Base-by-base conservation (phyloP, 2,329 filamentous ascomycete genomes). In the Aspergillus latus region DNA sequence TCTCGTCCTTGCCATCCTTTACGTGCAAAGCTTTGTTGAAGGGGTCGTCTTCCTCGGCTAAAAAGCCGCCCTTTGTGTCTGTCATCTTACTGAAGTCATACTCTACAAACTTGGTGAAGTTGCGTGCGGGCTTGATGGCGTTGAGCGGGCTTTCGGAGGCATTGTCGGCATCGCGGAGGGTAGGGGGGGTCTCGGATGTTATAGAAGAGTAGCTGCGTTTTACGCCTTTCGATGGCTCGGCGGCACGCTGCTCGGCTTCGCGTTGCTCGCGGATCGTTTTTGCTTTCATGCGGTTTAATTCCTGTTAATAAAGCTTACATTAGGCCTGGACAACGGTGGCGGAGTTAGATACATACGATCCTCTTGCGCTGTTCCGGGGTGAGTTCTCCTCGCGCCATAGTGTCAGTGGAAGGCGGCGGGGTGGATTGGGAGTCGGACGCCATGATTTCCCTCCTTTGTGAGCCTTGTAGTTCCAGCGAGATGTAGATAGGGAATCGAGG, bases 51-150 rank as follows among this genome's bases (percentile, higher is more conserved):
- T 93, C 89, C 1, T 84, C 83, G n/a, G 88, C 89, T 62, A 99
- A 75, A 74, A 99, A 99, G 0, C 94, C 94, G 60, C 94, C 94
- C 70, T 97, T 97, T 0, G 93, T 97, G 72, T 99, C 94, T 5
- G 88, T 95, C 92, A 99, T 97, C 76, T 93, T 89, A 70, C 89
- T 93, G 76, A 99, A 94, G 73, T 99, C 94, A 76, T 97, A 97
- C 70, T 99, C 94, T 68, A 99, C 92, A 71, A 89, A 97, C 72
- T 94, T 93, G 59, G 89, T 86, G 64, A 97, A 97, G 68, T 95
- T 97, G 67, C 87, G 84, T 39, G 90, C 90, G 0, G 93, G 88
- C 54, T 86, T 86, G 49, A 95, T 86, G 4, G 76, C 72, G 45
- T 80, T 73, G 32, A 76, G 68, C 6, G 75, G 76, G 8, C 74